Evolutionary conservation across 257 asterid species (phyloP).

Genomic region (Asclepias syriaca): DNA sequence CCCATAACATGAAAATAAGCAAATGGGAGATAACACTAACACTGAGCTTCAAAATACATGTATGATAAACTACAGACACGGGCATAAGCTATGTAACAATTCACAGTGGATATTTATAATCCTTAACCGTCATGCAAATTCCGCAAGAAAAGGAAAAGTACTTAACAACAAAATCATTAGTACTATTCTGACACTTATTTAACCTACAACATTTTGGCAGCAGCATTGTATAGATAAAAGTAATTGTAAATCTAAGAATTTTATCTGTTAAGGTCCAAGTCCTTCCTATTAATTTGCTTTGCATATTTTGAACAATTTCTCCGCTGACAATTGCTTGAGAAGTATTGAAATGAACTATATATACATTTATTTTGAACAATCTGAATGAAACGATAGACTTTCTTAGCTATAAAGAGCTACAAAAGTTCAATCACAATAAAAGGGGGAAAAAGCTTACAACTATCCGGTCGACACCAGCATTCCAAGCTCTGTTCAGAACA

Average conservation of each 20-base stretch:
- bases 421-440: constrained; percentile 3
- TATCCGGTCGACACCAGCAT: constrained; percentile 87
- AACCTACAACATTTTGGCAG: neutral
- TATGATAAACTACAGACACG: neutral
- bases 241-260: neutral
- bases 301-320: neutral
- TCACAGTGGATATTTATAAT: neutral
- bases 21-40: neutral
- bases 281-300: neutral
- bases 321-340: neutral
- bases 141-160: neutral
- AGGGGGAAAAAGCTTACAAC: constrained; percentile 36
- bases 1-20: neutral
- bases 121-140: neutral
- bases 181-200: neutral
- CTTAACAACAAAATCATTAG: neutral
- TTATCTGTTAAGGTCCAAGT: neutral
- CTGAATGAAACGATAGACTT: neutral
- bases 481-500: constrained; percentile 91
- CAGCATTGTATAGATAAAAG: neutral
- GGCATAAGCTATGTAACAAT: neutral
- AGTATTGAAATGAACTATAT: neutral
- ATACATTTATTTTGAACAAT: neutral
- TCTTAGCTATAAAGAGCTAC: neutral
- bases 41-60: neutral